Percentiles rank a stretch among this genome's conserved stretches.
These are phyloP conservation scores for Serendipita sp. DNA, from an alignment of 768 basidiomycete species.

Conservation along the genomic window DNA sequence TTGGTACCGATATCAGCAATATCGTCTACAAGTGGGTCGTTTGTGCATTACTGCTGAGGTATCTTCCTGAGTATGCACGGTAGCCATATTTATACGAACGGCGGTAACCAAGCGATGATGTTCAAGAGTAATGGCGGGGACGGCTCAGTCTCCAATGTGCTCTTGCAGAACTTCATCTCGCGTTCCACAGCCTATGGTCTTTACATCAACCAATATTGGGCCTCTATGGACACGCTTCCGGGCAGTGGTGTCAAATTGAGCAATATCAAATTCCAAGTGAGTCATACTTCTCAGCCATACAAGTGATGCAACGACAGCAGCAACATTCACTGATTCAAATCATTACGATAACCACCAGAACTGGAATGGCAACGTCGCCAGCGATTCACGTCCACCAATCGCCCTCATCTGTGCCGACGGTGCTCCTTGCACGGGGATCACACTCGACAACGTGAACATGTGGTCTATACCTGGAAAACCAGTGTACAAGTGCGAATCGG, in stretches of 20 bases:
- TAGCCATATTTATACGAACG: slow-evolving; percentile 13
- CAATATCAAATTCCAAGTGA: slow-evolving; percentile 17
- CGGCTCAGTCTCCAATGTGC: slow-evolving; percentile 18
- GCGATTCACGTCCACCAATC: slow-evolving; percentile 17
- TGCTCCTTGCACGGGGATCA: slow-evolving; percentile 18
- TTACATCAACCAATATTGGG: slow-evolving; percentile 20
- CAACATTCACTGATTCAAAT: no score
- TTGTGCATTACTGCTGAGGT: background rate
- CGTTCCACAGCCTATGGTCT: slow-evolving; percentile 20
- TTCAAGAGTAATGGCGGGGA: slow-evolving; percentile 16
- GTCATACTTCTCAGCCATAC: no score
- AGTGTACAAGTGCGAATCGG: slow-evolving; percentile 18
- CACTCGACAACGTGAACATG: slow-evolving; percentile 19
- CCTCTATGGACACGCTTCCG: slow-evolving; percentile 13
- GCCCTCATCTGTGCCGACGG: slow-evolving; percentile 18
- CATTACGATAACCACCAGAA: background rate
- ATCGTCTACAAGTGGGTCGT: slow-evolving; percentile 3
- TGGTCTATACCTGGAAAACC: slow-evolving; percentile 18
- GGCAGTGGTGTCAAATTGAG: slow-evolving; percentile 18
- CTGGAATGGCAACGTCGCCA: slow-evolving; percentile 19
- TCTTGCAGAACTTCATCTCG: slow-evolving; percentile 19
- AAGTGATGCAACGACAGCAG: no score
- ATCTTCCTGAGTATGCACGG: background rate
- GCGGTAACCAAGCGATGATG: slow-evolving; percentile 22
- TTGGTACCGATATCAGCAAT: background rate